A percentile compares a stretch with the other conserved stretches of the same genome.
phyloP scores from a whole-genome alignment of 345 rosid genomes.

The Alliaria petiolata region DNA sequence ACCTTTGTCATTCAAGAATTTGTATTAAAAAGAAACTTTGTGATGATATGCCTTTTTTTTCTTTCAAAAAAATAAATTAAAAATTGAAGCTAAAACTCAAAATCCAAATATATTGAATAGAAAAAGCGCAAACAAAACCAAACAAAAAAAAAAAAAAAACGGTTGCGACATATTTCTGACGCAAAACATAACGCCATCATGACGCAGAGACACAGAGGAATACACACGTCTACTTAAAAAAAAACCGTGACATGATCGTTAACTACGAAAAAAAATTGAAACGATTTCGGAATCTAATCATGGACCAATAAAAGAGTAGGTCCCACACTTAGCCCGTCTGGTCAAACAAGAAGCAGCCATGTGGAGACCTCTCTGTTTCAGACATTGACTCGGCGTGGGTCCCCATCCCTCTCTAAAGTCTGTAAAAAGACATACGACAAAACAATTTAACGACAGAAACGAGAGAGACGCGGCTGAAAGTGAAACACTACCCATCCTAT shows the following conservation, averaged over 20 bases:
- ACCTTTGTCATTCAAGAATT: too few relatives aligned
- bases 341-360: slow-evolving; percentile 31
- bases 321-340: not conserved
- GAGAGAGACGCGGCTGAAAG: slow-evolving; percentile 32
- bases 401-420: slow-evolving; percentile 23
- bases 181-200: not conserved
- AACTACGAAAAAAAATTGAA: not conserved
- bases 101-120: too few relatives aligned
- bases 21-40: too few relatives aligned
- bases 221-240: slow-evolving; percentile 14
- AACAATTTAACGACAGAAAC: slow-evolving; percentile 13
- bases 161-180: not conserved
- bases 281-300: slow-evolving; percentile 27
- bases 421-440: slow-evolving; percentile 20
- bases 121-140: too few relatives aligned
- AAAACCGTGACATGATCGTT: slow-evolving; percentile 7
- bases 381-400: slow-evolving; percentile 27
- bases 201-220: slow-evolving; percentile 15
- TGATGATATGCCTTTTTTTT: too few relatives aligned
- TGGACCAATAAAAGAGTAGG: slow-evolving; percentile 22
- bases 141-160: too few relatives aligned
- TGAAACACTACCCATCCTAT: slow-evolving; percentile 17
- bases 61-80: too few relatives aligned
- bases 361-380: slow-evolving; percentile 23
- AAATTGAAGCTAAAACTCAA: too few relatives aligned